These are phyloP conservation scores for Trichothecium roseum DNA, from an alignment of 2,329 filamentous ascomycete species.

Conservation along the genomic window DNA sequence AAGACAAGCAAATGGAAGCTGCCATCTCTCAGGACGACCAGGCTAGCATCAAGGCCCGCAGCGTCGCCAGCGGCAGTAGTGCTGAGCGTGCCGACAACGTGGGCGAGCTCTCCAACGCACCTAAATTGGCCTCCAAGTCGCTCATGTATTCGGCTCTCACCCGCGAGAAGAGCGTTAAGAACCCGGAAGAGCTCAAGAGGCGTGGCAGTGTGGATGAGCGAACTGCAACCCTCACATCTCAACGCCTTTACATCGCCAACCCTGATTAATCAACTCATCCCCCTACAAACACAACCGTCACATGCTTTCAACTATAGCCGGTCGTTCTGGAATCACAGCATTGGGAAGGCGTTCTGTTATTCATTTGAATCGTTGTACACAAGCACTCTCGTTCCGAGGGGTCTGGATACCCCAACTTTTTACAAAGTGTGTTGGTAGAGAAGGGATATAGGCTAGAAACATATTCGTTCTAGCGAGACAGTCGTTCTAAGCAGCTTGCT, in stretches of 20 bases:
- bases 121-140: slow-evolving; percentile 48
- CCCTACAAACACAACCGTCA: neutral
- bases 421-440: neutral
- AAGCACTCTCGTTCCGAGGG: slow-evolving; percentile 13
- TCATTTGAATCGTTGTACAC: slow-evolving; percentile 4
- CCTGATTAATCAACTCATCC: slow-evolving; percentile 45
- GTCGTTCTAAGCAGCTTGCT: too few species aligned
- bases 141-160: slow-evolving; percentile 46
- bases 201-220: slow-evolving; percentile 78
- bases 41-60: slow-evolving; percentile 37
- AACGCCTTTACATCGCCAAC: slow-evolving; percentile 76
- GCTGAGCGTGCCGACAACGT: slow-evolving; percentile 51
- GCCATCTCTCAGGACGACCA: slow-evolving; percentile 23
- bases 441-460: too few species aligned
- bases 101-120: slow-evolving; percentile 39
- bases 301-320: neutral
- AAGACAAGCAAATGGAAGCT: slow-evolving; percentile 23
- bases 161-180: slow-evolving; percentile 56
- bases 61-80: slow-evolving; percentile 45
- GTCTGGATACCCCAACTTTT: slow-evolving; percentile 12
- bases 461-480: too few species aligned
- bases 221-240: slow-evolving; percentile 63
- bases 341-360: slow-evolving; percentile 8
- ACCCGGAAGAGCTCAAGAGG: slow-evolving; percentile 60
- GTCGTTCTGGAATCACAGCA: neutral